Evolutionary conservation across 1,139 yeast species (phyloP).

Genomic region (Candida smagusa): DNA sequence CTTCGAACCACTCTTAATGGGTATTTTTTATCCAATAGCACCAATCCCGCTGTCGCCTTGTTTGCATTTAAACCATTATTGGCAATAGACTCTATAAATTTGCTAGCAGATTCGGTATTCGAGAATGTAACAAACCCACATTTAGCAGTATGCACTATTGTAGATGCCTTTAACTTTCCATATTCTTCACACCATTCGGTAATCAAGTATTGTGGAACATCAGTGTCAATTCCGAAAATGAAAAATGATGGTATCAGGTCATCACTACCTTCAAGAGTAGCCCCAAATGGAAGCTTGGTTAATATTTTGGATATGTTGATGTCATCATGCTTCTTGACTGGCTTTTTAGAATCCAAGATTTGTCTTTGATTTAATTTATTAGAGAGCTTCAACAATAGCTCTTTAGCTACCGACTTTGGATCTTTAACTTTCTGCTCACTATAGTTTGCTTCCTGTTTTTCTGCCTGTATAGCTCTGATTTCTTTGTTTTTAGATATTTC

Average conservation of each 20-base stretch:
- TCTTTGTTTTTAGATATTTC: constrained; percentile 28
- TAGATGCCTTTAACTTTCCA: constrained; percentile 49
- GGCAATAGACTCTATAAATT: constrained; percentile 40
- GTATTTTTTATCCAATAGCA: constrained; percentile 28
- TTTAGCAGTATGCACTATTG: constrained; percentile 57
- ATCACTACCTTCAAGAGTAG: constrained; percentile 47
- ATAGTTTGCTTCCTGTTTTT: constrained; percentile 26
- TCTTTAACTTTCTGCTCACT: constrained; percentile 18
- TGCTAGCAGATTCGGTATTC: constrained; percentile 51
- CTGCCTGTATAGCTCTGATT: constrained; percentile 42
- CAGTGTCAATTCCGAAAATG: constrained; percentile 67
- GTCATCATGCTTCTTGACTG: constrained; percentile 12
- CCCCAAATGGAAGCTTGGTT: constrained; percentile 60
- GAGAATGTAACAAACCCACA: constrained; percentile 63
- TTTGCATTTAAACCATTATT: constrained; percentile 27
- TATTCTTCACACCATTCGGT: constrained; percentile 43
- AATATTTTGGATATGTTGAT: constrained; percentile 49
- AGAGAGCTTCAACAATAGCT: constrained; percentile 39
- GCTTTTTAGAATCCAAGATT: constrained; percentile 6
- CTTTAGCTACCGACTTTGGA: constrained; percentile 25
- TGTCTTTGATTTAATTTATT: constrained; percentile 25
- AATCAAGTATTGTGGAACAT: constrained; percentile 62
- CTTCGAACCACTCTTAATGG: constrained; percentile 72
- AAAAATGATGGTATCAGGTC: constrained; percentile 51
- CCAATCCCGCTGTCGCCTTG: constrained; percentile 31